Base-by-base conservation (phyloP, 106 monocot species). In the Gastrodia elata region DNA sequence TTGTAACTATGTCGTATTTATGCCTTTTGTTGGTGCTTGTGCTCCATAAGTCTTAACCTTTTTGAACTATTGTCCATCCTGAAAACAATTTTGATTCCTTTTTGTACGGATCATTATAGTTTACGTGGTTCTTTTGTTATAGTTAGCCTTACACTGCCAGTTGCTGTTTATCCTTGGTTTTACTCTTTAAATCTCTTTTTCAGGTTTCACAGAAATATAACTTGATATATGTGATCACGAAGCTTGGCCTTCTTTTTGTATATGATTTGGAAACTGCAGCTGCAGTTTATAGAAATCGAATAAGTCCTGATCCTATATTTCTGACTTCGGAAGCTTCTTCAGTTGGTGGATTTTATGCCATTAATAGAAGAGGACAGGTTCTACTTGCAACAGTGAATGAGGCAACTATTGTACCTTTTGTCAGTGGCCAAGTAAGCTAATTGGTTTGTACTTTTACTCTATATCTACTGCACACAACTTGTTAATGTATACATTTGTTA, bases 271-370 rank as follows among this genome's bases (percentile, higher is more conserved):
- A 97, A 68, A 90, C 92, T 14, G 92, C 96, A 59, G 82, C 92
- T 56, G 96, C 96, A 74, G 92, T 97, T 58, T 97, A 97, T 68
- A 88, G 96, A 83, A 97, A 97, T 71, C 76, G 96, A 52, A 97
- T 97, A 68, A 97, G 96, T 78, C 90, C 96, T 67, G 96, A 97
- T 80, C 96, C 96, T 61, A 97, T 97, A 72, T 97, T 97, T 78
- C 76, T 97, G 48, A 97, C 96, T 48, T 61, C 92, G 11, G 96
- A 97, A 81, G 90, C 92, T 79, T 90, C 92, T 34, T 44, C 85
- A 38, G 38, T 75, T 74, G 96, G 96, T 70, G 96, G 96, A 6
- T 97, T 97, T 80, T 97, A 93, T 82, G 92, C 96, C 43, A 70
- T 97, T 42, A 97, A 97, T 40, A 92, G 96, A 69, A 87, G 81